A percentile compares a stretch with the other conserved stretches of the same genome.
These are phyloP conservation scores for Tinospora cordifolia DNA, from an alignment of 164 flowering plant species.

Conservation along the genomic window DNA sequence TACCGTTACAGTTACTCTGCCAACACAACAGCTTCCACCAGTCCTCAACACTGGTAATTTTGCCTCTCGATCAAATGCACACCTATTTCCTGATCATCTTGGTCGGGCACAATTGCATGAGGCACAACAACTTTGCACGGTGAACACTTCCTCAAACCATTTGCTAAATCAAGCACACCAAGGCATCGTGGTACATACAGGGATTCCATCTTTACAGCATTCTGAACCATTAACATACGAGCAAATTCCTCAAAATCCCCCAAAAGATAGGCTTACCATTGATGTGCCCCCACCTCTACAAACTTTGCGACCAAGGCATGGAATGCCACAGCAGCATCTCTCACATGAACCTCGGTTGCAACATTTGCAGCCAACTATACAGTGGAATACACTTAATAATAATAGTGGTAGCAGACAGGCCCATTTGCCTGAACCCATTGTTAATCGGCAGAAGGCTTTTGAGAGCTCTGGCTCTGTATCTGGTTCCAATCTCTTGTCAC, in stretches of 20 bases:
- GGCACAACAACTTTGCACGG: neutral
- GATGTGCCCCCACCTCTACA: constrained; percentile 5
- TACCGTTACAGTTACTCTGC: neutral
- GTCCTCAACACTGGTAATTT: neutral
- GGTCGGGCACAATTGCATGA: neutral
- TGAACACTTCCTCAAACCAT: neutral
- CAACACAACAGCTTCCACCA: constrained; percentile 17
- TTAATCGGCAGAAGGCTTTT: constrained; percentile 12
- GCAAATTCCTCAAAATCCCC: constrained; percentile 14
- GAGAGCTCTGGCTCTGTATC: constrained; percentile 23
- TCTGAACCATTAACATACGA: constrained; percentile 16
- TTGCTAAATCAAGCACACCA: constrained; percentile 7
- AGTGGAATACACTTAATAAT: constrained; percentile 1
- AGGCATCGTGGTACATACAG: neutral
- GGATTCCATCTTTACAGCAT: constrained; percentile 8
- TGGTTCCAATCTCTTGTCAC: constrained; percentile 16
- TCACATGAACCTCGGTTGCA: constrained; percentile 19
- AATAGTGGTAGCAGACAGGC: constrained; percentile 30
- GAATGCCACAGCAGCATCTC: constrained; percentile 9
- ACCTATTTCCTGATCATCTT: neutral
- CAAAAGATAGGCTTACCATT: constrained; percentile 9
- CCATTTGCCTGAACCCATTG: constrained; percentile 13
- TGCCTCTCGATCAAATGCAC: neutral
- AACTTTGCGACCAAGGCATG: neutral
- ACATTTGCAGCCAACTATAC: constrained; percentile 13